phyloP scores from a whole-genome alignment of 441 rosid species.

The Erodium chrysanthum region DNA sequence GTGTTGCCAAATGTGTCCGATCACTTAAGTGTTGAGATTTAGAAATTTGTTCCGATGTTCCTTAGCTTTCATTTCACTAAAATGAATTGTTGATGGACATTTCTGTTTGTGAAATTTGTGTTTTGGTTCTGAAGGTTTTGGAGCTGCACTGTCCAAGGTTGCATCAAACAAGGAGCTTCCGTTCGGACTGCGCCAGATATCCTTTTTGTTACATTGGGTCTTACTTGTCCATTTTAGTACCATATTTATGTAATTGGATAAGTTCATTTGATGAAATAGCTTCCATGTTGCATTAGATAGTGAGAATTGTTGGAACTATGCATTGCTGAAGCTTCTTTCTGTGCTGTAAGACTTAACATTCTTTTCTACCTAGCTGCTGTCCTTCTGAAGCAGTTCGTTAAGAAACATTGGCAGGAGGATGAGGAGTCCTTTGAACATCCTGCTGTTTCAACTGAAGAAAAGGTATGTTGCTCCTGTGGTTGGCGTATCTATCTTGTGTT shows the following conservation, averaged over 20 bases:
- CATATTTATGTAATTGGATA: not conserved
- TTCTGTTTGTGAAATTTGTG: not conserved
- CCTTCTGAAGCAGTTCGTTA: slow-evolving; percentile 75
- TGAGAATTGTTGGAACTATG: not conserved
- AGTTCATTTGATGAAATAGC: not conserved
- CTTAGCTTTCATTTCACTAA: not conserved
- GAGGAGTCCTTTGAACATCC: slow-evolving; percentile 78
- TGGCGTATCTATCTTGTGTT: slow-evolving; percentile 7
- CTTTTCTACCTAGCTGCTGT: slow-evolving; percentile 71
- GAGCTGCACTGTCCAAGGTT: slow-evolving; percentile 64
- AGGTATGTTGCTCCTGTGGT: slow-evolving; percentile 32
- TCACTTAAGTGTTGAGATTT: not conserved
- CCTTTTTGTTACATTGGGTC: slow-evolving; percentile 29
- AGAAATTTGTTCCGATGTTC: not conserved
- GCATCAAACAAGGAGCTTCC: slow-evolving; percentile 68
- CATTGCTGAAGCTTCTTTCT: not conserved
- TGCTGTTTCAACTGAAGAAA: slow-evolving; percentile 55
- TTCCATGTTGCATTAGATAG: slow-evolving; percentile 1
- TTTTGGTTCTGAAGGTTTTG: slow-evolving; percentile 51
- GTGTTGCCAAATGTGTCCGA: not conserved
- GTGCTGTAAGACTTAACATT: slow-evolving; percentile 42
- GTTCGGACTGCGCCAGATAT: slow-evolving; percentile 84
- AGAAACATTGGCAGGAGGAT: slow-evolving; percentile 84
- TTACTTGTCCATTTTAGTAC: not conserved
- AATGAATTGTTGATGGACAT: not conserved